Evolutionary conservation across 768 basidiomycete species (phyloP), one percentile per base, ranked within the genome.

Genomic region (Butyriboletus loyo): DNA sequence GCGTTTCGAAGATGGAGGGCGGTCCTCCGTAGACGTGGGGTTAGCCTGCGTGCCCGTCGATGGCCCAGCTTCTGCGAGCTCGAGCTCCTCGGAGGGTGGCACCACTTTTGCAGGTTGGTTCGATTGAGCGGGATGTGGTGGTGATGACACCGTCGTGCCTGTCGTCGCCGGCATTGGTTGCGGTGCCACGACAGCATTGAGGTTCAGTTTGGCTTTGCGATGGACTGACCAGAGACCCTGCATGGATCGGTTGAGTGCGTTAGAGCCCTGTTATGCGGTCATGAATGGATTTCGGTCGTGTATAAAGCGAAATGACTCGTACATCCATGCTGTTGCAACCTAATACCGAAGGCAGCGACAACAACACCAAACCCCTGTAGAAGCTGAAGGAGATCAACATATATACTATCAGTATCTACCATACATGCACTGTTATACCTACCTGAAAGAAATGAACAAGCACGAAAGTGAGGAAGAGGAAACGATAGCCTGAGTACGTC

Each of bases 211-310:
- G n/a, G 73, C 75, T 25, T 78, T 77, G 37, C 84, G 74, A 49
- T 90, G 87, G 11, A 71, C 75, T 1, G 85, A 81, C 89, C 89
- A 92, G 19, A 89, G 76, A 22, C 81, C 83, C 68, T 89, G 88
- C 84, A 89, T 87, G 22, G 87, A 87, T 50, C 78, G 75, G 69
- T 92, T 92, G 60, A 92, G 74, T 17, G 79, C 69, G 73, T 91
- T 91, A 52, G 86, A 77, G 49, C 80, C 84, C 87, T 90, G 65
- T 67, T 54, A 70, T 59, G 68, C 17, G 36, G 49, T 66, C 46
- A 59, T 53, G 45, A 53, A 53, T 10, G 43, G 43, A 27, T 31
- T n/a, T n/a, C n/a, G n/a, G n/a, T n/a, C n/a, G n/a, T n/a, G n/a
- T n/a, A n/a, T n/a, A n/a, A n/a, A n/a, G n/a, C n/a, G n/a, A n/a